These are phyloP conservation scores for Pseudomassariella vexata DNA, from an alignment of 2,329 filamentous ascomycete species.

Conservation along the genomic window DNA sequence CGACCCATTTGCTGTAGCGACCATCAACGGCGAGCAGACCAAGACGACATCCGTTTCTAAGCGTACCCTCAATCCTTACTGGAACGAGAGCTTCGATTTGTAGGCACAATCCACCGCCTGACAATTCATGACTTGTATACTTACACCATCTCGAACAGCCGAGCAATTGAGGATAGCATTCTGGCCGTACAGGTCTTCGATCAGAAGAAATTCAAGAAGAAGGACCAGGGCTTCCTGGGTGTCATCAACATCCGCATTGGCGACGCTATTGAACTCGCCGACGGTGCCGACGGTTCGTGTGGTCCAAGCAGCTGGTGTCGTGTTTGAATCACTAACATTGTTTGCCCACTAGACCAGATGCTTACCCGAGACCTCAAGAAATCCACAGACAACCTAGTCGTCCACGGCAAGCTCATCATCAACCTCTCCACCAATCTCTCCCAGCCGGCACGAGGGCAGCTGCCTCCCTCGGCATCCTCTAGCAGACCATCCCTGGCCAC, in stretches of 20 bases:
- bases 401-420: constrained; percentile 95
- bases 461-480: constrained; percentile 29
- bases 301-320: constrained; percentile 4
- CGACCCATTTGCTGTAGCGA: constrained; percentile 95
- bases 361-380: constrained; percentile 95
- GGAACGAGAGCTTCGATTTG: constrained; percentile 99
- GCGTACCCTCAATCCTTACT: constrained; percentile 97
- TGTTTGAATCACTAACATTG: too few species aligned
- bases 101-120: constrained; percentile 40
- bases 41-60: constrained; percentile 97
- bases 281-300: constrained; percentile 82
- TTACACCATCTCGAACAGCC: constrained; percentile 45
- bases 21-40: constrained; percentile 95
- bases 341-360: constrained; percentile 77
- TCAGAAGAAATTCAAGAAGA: constrained; percentile 99
- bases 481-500: constrained; percentile 40
- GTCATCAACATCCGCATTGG: constrained; percentile 97
- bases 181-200: constrained; percentile 98
- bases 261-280: constrained; percentile 84
- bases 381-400: constrained; percentile 94
- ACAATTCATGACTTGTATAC: constrained; percentile 11
- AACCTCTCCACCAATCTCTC: constrained; percentile 90
- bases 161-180: constrained; percentile 90
- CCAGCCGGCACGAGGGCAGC: constrained; percentile 52
- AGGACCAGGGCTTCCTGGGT: constrained; percentile 97